Evolutionary conservation across 192 early-diverging fungal species (phyloP).

Genomic region (Coemansia sp.): DNA sequence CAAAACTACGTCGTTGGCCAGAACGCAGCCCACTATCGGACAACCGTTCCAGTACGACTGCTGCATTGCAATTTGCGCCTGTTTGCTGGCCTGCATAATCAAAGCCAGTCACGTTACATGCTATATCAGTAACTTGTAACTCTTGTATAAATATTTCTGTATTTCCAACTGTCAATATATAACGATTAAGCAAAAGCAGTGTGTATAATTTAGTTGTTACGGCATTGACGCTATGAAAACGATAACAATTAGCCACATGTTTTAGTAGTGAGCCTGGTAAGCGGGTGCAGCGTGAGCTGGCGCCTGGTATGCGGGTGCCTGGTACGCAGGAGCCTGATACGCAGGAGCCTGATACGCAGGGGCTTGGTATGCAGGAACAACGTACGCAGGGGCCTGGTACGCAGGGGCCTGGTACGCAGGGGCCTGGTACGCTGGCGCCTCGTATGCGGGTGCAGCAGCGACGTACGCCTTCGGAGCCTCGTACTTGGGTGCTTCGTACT

Average conservation of each 20-base stretch:
- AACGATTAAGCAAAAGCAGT: too few species aligned
- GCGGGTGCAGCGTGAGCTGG: not conserved
- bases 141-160: not conserved
- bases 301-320: not conserved
- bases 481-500: too few species aligned
- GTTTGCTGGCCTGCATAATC: conserved; percentile 17
- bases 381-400: too few species aligned
- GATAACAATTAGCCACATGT: too few species aligned
- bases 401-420: too few species aligned
- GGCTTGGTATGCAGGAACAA: not conserved
- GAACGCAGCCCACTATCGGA: conserved; percentile 10
- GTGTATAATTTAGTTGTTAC: too few species aligned
- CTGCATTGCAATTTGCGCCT: conserved; percentile 20
- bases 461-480: too few species aligned
- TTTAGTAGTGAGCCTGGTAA: conserved; percentile 19
- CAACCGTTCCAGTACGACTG: conserved; percentile 14
- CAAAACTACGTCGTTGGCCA: not conserved
- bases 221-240: not conserved
- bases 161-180: conserved; percentile 2
- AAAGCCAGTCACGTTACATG: conserved; percentile 20
- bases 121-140: not conserved
- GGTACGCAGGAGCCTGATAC: conserved; percentile 14
- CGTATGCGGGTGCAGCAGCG: too few species aligned
- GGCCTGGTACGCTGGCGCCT: too few species aligned
- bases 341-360: conserved; percentile 5